phyloP scores from a whole-genome alignment of 768 basidiomycete genomes.

The Xerocomellus dryophilus region DNA sequence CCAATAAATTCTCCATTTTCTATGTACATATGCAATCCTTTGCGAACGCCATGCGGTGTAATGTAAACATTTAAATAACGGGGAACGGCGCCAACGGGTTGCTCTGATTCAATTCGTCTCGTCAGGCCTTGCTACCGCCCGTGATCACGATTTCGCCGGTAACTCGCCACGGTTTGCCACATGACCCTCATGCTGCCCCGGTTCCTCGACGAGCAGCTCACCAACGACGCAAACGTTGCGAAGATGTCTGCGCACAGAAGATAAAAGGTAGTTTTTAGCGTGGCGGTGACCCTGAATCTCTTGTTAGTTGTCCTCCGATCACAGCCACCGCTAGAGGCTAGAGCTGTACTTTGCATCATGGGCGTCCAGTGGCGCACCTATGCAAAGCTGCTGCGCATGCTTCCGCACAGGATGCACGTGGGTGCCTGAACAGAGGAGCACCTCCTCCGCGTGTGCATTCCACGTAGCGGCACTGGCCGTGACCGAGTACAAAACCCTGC shows the following conservation, averaged over 20 bases:
- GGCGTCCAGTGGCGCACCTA: slow-evolving; percentile 15
- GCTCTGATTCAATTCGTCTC: neutral
- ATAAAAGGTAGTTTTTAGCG: too few relatives aligned
- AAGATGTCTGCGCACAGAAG: too few relatives aligned
- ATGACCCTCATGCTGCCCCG: neutral
- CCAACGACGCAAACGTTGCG: too few relatives aligned
- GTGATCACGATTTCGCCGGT: neutral
- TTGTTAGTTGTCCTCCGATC: too few relatives aligned
- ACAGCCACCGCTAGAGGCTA: too few relatives aligned
- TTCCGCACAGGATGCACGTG: slow-evolving; percentile 4
- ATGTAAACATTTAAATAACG: slow-evolving; percentile 10
- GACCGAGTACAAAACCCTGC: slow-evolving; percentile 23
- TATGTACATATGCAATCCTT: too few relatives aligned
- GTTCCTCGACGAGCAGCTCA: neutral
- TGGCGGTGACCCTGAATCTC: too few relatives aligned
- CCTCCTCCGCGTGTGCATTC: slow-evolving; percentile 12
- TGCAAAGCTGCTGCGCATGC: slow-evolving; percentile 7
- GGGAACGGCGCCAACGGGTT: neutral
- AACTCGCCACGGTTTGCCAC: too few relatives aligned
- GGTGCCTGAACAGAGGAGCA: neutral
- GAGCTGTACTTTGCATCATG: slow-evolving; percentile 15
- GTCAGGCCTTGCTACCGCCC: too few relatives aligned
- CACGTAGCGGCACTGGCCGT: slow-evolving; percentile 4
- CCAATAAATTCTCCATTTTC: too few relatives aligned
- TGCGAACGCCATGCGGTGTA: slow-evolving; percentile 16